A percentile compares a stretch with the other conserved stretches of the same genome.
Conservation (phyloP, 345 rosid genomes). For the Dipteronia sinensis region DNA sequence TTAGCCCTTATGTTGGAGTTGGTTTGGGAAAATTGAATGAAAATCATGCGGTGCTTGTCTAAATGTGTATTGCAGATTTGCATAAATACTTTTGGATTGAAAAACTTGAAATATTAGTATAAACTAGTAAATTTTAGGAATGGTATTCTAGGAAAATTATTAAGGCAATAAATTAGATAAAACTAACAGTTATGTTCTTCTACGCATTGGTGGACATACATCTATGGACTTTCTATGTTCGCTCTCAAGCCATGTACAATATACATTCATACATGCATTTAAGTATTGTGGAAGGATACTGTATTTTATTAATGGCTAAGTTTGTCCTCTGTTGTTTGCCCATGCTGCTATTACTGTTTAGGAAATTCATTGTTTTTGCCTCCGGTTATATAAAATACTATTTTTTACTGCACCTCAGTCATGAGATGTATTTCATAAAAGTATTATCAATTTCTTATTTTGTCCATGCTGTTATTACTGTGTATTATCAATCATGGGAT, state of each 20-base stretch:
- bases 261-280: not conserved
- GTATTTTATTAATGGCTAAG: not conserved
- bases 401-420: not conserved
- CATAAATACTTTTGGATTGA: too few species aligned
- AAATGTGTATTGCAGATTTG: too few species aligned
- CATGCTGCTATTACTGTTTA: not conserved
- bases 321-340: not conserved
- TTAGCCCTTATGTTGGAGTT: too few species aligned
- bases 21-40: too few species aligned
- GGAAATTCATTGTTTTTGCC: not conserved
- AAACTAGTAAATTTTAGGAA: too few species aligned
- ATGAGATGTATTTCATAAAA: not conserved
- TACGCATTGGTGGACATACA: not conserved
- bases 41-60: too few species aligned
- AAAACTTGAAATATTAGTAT: too few species aligned
- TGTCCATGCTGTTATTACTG: too few species aligned
- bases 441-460: not conserved
- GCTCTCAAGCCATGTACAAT: not conserved
- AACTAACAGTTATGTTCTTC: not conserved
- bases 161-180: not conserved
- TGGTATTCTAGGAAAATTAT: not conserved
- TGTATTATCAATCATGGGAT: not conserved
- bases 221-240: not conserved
- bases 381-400: not conserved
- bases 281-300: not conserved